A percentile compares a stretch with the other conserved stretches of the same genome.
These are phyloP conservation scores for Ophiostoma sp. DNA, from an alignment of 2,329 filamentous ascomycete species.

Conservation along the genomic window DNA sequence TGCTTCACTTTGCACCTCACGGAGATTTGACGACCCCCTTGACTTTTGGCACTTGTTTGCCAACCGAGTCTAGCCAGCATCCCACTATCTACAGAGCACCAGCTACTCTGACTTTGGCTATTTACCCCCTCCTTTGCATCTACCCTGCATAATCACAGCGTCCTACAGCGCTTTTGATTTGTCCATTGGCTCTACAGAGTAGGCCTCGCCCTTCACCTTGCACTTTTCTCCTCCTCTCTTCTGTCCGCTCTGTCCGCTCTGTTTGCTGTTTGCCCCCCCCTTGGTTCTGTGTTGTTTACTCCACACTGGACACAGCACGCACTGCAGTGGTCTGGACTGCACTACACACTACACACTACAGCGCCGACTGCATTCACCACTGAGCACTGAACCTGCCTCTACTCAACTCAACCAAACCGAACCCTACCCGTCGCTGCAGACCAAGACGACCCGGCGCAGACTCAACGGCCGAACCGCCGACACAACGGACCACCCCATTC, in stretches of 20 bases:
- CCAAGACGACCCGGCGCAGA: background rate
- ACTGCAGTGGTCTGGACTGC: background rate
- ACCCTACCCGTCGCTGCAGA: background rate
- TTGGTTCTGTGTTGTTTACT: slow-evolving; percentile 13
- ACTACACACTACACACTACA: background rate
- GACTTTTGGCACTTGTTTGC: background rate
- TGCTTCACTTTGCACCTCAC: background rate
- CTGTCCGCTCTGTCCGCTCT: background rate
- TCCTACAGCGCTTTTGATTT: slow-evolving; percentile 3
- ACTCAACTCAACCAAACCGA: background rate
- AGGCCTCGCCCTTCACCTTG: background rate
- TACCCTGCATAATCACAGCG: slow-evolving; percentile 9
- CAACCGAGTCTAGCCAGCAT: slow-evolving; percentile 5
- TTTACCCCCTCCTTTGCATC: background rate
- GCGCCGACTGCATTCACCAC: background rate
- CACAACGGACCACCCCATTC: background rate
- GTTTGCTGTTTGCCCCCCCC: background rate
- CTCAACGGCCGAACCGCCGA: background rate
- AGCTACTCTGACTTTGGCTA: background rate
- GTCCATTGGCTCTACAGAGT: background rate
- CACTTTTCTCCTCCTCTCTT: background rate
- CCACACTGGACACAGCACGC: slow-evolving; percentile 10
- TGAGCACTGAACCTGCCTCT: background rate
- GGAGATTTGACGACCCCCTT: background rate
- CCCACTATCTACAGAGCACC: background rate